phyloP scores from a whole-genome alignment of 2,329 filamentous ascomycete genomes.

The Pseudocercospora ulei region DNA sequence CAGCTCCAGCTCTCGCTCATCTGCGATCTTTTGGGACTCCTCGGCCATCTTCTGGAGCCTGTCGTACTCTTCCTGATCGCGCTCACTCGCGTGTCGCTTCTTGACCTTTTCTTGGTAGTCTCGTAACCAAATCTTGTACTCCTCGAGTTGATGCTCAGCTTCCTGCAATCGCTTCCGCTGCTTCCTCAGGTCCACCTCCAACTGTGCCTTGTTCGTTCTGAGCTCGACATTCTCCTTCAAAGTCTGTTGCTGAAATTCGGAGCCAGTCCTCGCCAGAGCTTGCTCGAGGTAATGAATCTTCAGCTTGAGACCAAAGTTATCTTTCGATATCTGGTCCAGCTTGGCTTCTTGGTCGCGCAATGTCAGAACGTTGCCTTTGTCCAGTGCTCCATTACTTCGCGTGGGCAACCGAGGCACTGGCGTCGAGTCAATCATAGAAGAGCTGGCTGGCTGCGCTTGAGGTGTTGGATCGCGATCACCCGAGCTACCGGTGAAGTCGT shows the following conservation, averaged over 20 bases:
- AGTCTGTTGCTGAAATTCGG: conserved; percentile 78
- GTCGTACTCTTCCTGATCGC: conserved; percentile 53
- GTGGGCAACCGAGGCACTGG: conserved; percentile 63
- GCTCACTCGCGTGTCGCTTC: conserved; percentile 59
- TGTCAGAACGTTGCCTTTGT: conserved; percentile 82
- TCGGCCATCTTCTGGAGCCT: conserved; percentile 40
- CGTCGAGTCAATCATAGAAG: conserved; percentile 67
- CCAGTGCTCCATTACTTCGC: conserved; percentile 52
- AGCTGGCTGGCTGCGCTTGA: conserved; percentile 59
- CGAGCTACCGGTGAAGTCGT: conserved; percentile 54
- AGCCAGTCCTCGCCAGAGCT: conserved; percentile 73
- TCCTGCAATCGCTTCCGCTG: conserved; percentile 75
- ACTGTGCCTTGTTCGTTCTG: conserved; percentile 82
- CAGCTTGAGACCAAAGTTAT: conserved; percentile 92
- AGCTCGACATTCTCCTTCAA: conserved; percentile 92
- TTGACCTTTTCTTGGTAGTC: conserved; percentile 76
- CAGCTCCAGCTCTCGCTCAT: conserved; percentile 39
- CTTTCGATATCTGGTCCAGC: conserved; percentile 93
- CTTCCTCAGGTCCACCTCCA: conserved; percentile 75
- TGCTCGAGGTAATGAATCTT: conserved; percentile 97
- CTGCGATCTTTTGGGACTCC: conserved; percentile 35
- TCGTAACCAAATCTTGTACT: conserved; percentile 68
- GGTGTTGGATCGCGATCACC: conserved; percentile 57
- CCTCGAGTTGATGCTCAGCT: conserved; percentile 78
- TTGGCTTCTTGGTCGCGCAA: conserved; percentile 86